Evolutionary conservation across 306 rosid genomes (phyloP).

Genomic region (Urtica urens): DNA sequence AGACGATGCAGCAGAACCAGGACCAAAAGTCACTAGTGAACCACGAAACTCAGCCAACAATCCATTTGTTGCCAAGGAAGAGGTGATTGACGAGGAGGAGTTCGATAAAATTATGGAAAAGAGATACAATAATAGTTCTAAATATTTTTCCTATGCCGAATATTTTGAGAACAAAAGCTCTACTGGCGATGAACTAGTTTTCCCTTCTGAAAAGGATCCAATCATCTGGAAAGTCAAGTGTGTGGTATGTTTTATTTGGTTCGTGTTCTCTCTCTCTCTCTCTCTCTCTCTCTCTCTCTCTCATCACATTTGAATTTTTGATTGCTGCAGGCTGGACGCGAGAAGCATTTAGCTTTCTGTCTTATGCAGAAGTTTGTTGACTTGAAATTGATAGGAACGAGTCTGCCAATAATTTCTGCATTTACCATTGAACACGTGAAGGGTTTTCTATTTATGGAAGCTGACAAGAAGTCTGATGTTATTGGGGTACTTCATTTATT

Average conservation of each 20-base stretch:
- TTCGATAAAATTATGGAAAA: constrained; percentile 72
- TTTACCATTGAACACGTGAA: constrained; percentile 76
- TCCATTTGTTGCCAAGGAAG: constrained; percentile 67
- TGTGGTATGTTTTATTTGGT: constrained; percentile 38
- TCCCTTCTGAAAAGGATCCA: constrained; percentile 31
- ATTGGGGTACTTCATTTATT: constrained; percentile 42
- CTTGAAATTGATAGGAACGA: constrained; percentile 55
- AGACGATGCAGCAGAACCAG: constrained; percentile 38
- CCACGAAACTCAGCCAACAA: constrained; percentile 29
- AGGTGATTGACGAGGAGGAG: constrained; percentile 63
- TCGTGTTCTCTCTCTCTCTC: not conserved
- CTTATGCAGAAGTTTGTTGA: constrained; percentile 94
- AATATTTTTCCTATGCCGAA: constrained; percentile 32
- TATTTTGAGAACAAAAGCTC: constrained; percentile 50
- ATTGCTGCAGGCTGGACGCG: constrained; percentile 76
- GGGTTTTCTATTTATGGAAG: constrained; percentile 74
- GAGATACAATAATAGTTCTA: constrained; percentile 34
- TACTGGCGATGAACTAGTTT: constrained; percentile 25
- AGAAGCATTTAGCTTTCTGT: constrained; percentile 68
- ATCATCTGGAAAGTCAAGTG: constrained; percentile 91
- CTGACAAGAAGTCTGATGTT: constrained; percentile 66
- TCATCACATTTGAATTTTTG: not conserved
- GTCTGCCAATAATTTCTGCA: constrained; percentile 64
- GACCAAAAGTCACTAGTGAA: constrained; percentile 21
- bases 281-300: not conserved